Evolutionary conservation across 2,329 filamentous ascomycete genomes (phyloP), one percentile per base, ranked within the genome.

Genomic region (Aphanoascus verrucosus): DNA sequence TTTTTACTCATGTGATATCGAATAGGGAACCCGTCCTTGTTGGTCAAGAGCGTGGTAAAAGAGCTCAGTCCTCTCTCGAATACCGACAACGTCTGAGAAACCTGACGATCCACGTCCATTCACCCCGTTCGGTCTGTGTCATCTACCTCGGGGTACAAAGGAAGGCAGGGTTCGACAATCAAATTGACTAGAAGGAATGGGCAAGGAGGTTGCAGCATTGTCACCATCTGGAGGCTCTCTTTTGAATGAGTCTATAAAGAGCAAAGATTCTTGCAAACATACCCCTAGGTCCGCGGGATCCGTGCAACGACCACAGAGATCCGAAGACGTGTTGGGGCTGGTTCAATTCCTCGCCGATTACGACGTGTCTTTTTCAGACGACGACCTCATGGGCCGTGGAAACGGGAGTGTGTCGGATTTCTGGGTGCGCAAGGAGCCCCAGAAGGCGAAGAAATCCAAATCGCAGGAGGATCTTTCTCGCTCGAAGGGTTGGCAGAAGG

Each of bases 301-400:
- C 32, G 64, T 64, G n/a, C 61, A 63, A 52, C 59, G 60, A 52
- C 58, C 58, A 41, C 58, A 60, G 49, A 63, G 61, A 38, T 66
- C 61, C 52, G 67, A 70, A 41, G 64, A 62, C 49, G 55, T 69
- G 23, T 59, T 63, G 31, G 68, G 70, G 43, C 61, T 70, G 11
- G 62, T 69, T 41, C 64, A 61, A 40, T 68, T 69, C 56, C 67
- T 70, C 38, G 67, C 69, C 49, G 58, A 61, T 4, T 63, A 64
- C 46, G 62, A 62, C 49, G 52, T 53, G 15, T 55, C 64, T 47
- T 49, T 54, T 8, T 42, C 55, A n/a, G 51, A 52, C 19, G 41
- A 45, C 31, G 31, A 38, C 49, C 23, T 45, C 12, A 52, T 52
- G 49, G 49, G 41, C 5, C 34, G 37, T 52, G 49, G 49, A 37